phyloP scores from a whole-genome alignment of 768 basidiomycete genomes.

The Suillus tomentosus region DNA sequence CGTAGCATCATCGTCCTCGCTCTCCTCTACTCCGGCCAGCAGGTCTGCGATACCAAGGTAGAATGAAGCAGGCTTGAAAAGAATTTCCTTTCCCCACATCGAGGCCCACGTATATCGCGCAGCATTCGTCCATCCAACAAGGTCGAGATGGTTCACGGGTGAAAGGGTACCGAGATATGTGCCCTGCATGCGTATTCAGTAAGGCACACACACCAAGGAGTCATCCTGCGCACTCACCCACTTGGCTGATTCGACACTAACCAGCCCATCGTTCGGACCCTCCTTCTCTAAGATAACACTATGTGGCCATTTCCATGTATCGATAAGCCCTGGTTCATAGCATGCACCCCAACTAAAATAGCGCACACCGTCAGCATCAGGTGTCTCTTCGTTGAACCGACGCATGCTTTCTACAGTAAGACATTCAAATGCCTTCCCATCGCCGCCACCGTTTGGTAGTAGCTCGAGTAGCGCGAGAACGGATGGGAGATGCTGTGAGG shows the following conservation, averaged over 20 bases:
- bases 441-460: slow-evolving; percentile 90
- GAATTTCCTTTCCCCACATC: slow-evolving; percentile 85
- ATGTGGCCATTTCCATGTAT: slow-evolving; percentile 84
- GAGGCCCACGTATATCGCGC: slow-evolving; percentile 88
- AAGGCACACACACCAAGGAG: neutral
- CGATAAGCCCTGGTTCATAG: slow-evolving; percentile 86
- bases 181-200: slow-evolving; percentile 50
- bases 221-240: slow-evolving; percentile 53
- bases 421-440: slow-evolving; percentile 90
- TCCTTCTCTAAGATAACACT: slow-evolving; percentile 82
- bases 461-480: slow-evolving; percentile 77
- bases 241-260: slow-evolving; percentile 82
- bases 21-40: slow-evolving; percentile 77
- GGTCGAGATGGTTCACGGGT: slow-evolving; percentile 89
- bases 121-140: slow-evolving; percentile 92
- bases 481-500: slow-evolving; percentile 63
- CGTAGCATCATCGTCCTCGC: slow-evolving; percentile 31
- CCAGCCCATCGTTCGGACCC: slow-evolving; percentile 94
- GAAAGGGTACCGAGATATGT: slow-evolving; percentile 92
- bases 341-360: slow-evolving; percentile 97
- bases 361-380: slow-evolving; percentile 73
- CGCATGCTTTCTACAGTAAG: slow-evolving; percentile 87
- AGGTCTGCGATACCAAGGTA: slow-evolving; percentile 83
- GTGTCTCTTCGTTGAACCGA: slow-evolving; percentile 84
- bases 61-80: slow-evolving; percentile 90